phyloP scores from a whole-genome alignment of 225 moss, liverwort and hornwort genomes.

The Pleurozium schreberi region DNA sequence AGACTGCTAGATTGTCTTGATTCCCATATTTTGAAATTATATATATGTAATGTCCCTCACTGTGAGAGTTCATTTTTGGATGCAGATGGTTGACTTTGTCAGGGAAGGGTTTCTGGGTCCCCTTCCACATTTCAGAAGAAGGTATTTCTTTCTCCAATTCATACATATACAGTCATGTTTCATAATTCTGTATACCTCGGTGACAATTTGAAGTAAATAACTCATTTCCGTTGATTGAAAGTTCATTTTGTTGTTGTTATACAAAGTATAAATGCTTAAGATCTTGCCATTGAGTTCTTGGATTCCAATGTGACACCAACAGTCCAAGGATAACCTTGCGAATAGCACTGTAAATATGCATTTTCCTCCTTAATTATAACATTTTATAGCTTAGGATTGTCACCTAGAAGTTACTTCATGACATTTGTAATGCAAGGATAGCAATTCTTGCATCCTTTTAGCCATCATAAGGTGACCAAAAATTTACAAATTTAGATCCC shows the following conservation, averaged over 20 bases:
- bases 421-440: neutral
- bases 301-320: neutral
- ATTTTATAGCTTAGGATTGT: neutral
- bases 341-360: neutral
- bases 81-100: slow-evolving; percentile 99
- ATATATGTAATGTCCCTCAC: neutral
- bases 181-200: neutral
- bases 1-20: neutral
- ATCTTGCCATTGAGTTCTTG: neutral
- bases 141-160: slow-evolving; percentile 16
- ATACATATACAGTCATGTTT: neutral
- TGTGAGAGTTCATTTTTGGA: neutral
- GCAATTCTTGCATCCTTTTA: neutral
- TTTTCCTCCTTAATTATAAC: neutral
- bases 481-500: too few species aligned
- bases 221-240: neutral
- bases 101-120: slow-evolving; percentile 80
- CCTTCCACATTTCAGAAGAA: slow-evolving; percentile 70
- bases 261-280: neutral
- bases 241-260: neutral
- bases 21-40: neutral
- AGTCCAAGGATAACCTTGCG: neutral
- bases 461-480: neutral
- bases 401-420: neutral
- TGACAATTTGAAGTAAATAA: neutral